Base-by-base conservation (phyloP, 345 rosid genomes). In the Sisymbrium irio region DNA sequence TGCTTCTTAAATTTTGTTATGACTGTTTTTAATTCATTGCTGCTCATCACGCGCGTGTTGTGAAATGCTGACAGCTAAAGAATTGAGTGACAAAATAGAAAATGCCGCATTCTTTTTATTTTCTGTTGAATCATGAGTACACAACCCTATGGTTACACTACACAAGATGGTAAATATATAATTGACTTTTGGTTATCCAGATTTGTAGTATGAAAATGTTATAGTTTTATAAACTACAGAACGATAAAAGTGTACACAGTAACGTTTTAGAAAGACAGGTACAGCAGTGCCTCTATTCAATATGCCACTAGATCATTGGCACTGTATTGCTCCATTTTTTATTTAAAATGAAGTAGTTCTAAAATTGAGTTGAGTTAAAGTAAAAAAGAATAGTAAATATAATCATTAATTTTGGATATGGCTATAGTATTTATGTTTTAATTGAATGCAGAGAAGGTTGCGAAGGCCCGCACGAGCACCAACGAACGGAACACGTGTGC, bases 401-500 rank as follows among this genome's bases (percentile, higher is more conserved):
- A 27, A 3, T 22, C 25, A 1, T 22, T 22, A 22, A 2, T 27
- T 27, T 27, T 27, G 28, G 28, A 27, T 25, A 15, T 47, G 22
- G 60, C 37, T 44, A 61, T 47, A 5, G 19, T 47, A 49, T 45
- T 33, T 65, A 30, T 60, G 33, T 37, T 28, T 64, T 28, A 3
- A 45, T 40, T 25, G 15, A 33, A 47, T 72, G 77, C 75, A 79
- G 85, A 65, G 78, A 77, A 27, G 83, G 79, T 35, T 82, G 85
- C 39, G 79, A 67, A 59, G 83, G 81, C 19, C 61, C 72, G 45
- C 79, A 79, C 32, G 70, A 73, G 40, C 82, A 82, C 67, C 69
- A 76, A 10, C 49, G 47, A 73, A 81, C 83, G 55, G 97, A 91
- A 75, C 91, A 86, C 77, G 84, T 82, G 60, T 91, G 97, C 30